Evolutionary conservation across 768 basidiomycete genomes (phyloP), one percentile per base, ranked within the genome.

Genomic region (Pisolithus marmoratus): DNA sequence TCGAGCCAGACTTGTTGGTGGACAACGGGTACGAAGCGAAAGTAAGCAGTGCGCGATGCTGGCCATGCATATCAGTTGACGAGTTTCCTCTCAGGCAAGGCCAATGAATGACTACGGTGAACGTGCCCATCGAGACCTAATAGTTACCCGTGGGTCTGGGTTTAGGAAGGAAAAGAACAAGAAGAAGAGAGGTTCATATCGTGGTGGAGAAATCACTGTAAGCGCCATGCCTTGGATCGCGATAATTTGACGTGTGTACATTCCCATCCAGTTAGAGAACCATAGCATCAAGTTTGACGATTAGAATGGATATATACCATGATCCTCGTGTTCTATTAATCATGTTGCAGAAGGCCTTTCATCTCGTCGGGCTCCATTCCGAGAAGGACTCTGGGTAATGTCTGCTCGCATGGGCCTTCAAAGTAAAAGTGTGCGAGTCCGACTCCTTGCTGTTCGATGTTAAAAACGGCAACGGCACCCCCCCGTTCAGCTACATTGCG

Each of bases 161-260:
- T 99, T 99, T 76, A 80, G 93, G 50, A 99, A 98, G 70, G 95
- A 96, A 77, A 99, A 99, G 72, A 97, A 96, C 74, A 99, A 98
- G 82, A 98, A 98, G 74, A 99, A 99, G 73, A 76, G 89, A 60
- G 95, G 94, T 3, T 92, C 87, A 54, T 97, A 97, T 70, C 81
- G 82, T 42, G 94, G 95, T 12, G 95, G 95, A 38, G 90, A 94
- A 64, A 99, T 99, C 54, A 95, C 94, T 45, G 92, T 94, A 58
- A 66, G 80, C 68, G 5, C 17, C 22, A 15, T 17, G 26, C 57
- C 22, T 4, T 6, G 43, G 38, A n/a, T 23, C 17, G 48, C 34
- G 27, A 53, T 15, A 20, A 24, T 27, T 48, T 54, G 29, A 49
- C 27, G 29, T 40, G 20, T 53, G 24, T 46, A 20, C 49, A 52